Percentiles rank a stretch among this genome's conserved stretches.
phyloP scores from a whole-genome alignment of 345 rosid species.

The Limnanthes douglasii region DNA sequence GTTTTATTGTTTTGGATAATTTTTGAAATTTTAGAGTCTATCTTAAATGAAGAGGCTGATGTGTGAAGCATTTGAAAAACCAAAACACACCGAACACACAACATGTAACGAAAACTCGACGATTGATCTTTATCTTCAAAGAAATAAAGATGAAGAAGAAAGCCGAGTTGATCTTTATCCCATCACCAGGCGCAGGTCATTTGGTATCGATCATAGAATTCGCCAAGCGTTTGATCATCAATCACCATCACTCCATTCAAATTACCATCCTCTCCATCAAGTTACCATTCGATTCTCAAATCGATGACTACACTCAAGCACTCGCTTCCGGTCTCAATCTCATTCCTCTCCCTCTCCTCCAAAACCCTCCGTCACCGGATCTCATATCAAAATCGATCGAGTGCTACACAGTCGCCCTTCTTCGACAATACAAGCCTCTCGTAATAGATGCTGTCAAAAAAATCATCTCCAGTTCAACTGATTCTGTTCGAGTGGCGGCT shows the following conservation, averaged over 20 bases:
- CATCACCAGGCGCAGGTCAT: constrained; percentile 26
- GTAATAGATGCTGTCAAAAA: constrained; percentile 10
- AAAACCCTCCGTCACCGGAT: constrained; percentile 6
- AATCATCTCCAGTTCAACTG: constrained; percentile 9
- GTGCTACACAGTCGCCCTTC: constrained; percentile 5
- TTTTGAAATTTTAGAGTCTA: no score
- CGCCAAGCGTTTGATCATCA: constrained; percentile 20
- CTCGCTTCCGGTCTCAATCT: constrained; percentile 10
- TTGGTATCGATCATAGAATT: constrained; percentile 28
- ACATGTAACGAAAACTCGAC: no score
- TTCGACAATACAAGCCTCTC: constrained; percentile 9
- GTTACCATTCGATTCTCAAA: constrained; percentile 14
- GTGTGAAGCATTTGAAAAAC: no score
- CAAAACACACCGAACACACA: no score
- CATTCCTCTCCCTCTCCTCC: constrained; percentile 13
- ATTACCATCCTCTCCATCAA: constrained; percentile 14
- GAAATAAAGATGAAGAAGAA: no score
- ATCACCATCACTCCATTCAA: constrained; percentile 16
- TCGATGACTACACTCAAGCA: constrained; percentile 11
- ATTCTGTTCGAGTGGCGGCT: constrained; percentile 16
- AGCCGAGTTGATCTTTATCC: constrained; percentile 15
- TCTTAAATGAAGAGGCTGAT: no score
- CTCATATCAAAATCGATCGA: constrained; percentile 6
- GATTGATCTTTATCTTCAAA: no score
- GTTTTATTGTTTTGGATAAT: no score